Percentiles rank a stretch among this genome's conserved stretches.
Conservation (phyloP, 441 rosid species). For the Adansonia madagascariensis region DNA sequence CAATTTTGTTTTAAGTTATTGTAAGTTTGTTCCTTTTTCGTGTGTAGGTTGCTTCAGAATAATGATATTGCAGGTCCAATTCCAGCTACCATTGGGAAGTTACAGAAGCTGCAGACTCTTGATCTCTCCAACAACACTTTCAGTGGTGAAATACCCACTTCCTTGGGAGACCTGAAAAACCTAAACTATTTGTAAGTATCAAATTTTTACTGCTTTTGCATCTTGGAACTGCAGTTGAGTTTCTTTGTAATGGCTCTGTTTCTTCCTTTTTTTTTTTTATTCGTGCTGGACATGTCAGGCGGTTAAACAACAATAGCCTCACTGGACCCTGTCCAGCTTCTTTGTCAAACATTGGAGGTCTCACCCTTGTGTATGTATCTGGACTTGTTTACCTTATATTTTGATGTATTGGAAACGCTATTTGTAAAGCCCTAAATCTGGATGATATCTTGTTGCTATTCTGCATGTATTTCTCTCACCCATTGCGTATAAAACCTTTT, state of each 20-base stretch:
- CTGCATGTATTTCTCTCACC: constrained; percentile 11
- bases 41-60: constrained; percentile 84
- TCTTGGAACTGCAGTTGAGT: background rate
- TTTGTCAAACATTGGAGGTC: constrained; percentile 72
- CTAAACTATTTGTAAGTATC: constrained; percentile 77
- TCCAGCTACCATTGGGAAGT: constrained; percentile 72
- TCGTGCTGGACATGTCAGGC: constrained; percentile 49
- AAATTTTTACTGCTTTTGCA: constrained; percentile 8
- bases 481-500: constrained; percentile 24
- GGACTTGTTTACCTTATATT: constrained; percentile 13
- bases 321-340: constrained; percentile 71
- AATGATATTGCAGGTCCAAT: constrained; percentile 80
- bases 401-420: background rate
- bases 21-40: background rate
- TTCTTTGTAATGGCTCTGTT: background rate
- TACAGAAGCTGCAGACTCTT: constrained; percentile 77
- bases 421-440: background rate
- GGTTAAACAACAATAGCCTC: constrained; percentile 92
- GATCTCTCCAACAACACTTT: constrained; percentile 87
- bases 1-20: background rate
- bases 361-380: constrained; percentile 72
- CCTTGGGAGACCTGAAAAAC: constrained; percentile 70
- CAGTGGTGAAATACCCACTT: constrained; percentile 66
- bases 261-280: constrained; percentile 24
- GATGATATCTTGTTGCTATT: background rate